Base-by-base conservation (phyloP, 257 asterid species). In the Nicotiana attenuata region DNA sequence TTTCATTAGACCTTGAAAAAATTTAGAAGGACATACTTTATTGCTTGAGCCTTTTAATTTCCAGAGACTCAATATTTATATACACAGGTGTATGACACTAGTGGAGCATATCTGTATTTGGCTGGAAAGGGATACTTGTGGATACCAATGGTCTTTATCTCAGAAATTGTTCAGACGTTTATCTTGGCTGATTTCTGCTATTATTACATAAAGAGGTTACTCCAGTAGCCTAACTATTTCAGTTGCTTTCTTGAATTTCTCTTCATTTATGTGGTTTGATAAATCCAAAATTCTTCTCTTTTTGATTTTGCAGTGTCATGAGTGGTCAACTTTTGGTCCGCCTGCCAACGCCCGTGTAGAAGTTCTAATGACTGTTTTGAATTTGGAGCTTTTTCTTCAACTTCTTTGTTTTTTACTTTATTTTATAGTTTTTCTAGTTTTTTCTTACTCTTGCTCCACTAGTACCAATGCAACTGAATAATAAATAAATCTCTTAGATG, bases 171-270 rank as follows among this genome's bases (percentile, higher is more conserved):
- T 65, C 99, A 95, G 85, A 93, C 99, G 16, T 92, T 93, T 86
- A 95, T 95, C 85, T 83, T 93, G 52, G 98, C 98, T 0, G 98
- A 95, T 88, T 93, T 95, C 86, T 93, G 97, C 82, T 95, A 95
- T 85, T 95, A 93, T 79, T 95, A 95, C 86, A 81, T 93, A 81
- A 92, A 91, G 88, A 95, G 99, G 98, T 95, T 68, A 83, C 33
- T 17, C 28, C 61, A 13, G 0, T 26, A 8, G 41, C 33, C 73
- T 19, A 53, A 15, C 26, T 11, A 20, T n/a, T 38, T 53, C 79
- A 11, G 4, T 29, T 76, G 16, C 35, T 26, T 69, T 47, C 19
- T 10, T 65, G 75, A 13, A 38, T 67, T 24, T 52, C 15, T 19
- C 10, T 3, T 83, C 22, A 77, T 61, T 19, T 28, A 47, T 41